These are phyloP conservation scores for Ophiostoma novo-ulmi DNA, from an alignment of 2,329 filamentous ascomycete species.

Conservation along the genomic window DNA sequence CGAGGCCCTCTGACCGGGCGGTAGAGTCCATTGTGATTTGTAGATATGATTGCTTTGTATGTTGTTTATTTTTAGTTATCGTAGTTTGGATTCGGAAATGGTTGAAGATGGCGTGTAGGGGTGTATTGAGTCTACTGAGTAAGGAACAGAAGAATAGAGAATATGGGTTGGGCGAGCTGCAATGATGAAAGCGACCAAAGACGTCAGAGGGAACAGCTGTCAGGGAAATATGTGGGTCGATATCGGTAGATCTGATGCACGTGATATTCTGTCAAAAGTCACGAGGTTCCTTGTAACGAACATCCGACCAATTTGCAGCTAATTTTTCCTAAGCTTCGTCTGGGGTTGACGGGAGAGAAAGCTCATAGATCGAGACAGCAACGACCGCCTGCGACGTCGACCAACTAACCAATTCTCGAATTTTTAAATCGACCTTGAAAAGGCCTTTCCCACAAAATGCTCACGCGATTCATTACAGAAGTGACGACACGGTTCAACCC, in stretches of 20 bases:
- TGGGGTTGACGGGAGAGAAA: background rate
- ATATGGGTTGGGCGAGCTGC: background rate
- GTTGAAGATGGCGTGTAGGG: background rate
- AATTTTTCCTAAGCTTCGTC: slow-evolving; percentile 13
- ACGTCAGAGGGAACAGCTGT: slow-evolving; percentile 24
- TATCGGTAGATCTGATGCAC: background rate
- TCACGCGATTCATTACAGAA: slow-evolving; percentile 79
- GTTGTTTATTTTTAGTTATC: background rate
- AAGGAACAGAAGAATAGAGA: too few relatives aligned
- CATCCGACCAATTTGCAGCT: slow-evolving; percentile 5
- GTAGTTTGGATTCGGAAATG: background rate
- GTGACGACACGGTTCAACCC: slow-evolving; percentile 88
- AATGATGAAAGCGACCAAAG: slow-evolving; percentile 7
- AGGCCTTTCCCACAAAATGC: slow-evolving; percentile 51
- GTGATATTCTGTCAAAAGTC: background rate
- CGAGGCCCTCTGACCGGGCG: slow-evolving; percentile 35
- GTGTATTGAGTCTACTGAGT: too few relatives aligned
- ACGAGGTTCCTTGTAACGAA: background rate
- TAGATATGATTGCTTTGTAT: background rate
- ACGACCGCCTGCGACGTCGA: background rate
- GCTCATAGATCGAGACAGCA: background rate
- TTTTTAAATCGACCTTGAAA: background rate
- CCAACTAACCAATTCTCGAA: background rate
- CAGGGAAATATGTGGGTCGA: slow-evolving; percentile 12
- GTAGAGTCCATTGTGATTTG: background rate